phyloP scores from a whole-genome alignment of 2,329 filamentous ascomycete genomes.

The Malbranchea zuffiana region DNA sequence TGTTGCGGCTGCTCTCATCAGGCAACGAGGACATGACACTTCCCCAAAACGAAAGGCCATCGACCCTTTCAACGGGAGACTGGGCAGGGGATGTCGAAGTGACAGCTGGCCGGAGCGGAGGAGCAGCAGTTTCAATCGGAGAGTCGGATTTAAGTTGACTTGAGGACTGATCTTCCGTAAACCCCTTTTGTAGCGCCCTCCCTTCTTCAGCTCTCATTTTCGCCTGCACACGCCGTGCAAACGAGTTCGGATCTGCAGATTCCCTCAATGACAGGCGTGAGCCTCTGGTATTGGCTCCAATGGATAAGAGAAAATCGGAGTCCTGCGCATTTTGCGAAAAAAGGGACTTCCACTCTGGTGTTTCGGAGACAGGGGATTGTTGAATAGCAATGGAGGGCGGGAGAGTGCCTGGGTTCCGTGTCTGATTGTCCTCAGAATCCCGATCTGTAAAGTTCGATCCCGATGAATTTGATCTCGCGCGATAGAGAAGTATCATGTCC shows the following conservation, averaged over 20 bases:
- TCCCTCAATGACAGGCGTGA: constrained; percentile 32
- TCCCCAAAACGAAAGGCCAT: constrained; percentile 12
- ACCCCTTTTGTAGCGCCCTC: constrained; percentile 33
- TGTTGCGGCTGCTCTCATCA: constrained; percentile 5
- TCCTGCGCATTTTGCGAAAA: constrained; percentile 28
- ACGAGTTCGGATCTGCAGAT: constrained; percentile 34
- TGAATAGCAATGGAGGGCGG: constrained; percentile 10
- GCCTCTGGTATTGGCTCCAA: constrained; percentile 21
- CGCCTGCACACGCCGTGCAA: constrained; percentile 38
- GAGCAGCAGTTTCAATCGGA: neutral
- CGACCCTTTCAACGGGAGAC: neutral
- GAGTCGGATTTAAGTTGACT: constrained; percentile 1
- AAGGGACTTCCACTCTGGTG: constrained; percentile 20
- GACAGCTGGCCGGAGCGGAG: neutral
- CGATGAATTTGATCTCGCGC: constrained; percentile 13
- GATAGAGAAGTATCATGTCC: constrained; percentile 44
- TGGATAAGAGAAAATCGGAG: constrained; percentile 28
- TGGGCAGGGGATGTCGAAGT: neutral
- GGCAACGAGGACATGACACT: constrained; percentile 13
- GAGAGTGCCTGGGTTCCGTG: constrained; percentile 2
- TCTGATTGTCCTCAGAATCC: constrained; percentile 1
- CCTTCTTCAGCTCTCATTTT: constrained; percentile 45
- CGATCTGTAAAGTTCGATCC: constrained; percentile 10
- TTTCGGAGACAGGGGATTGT: constrained; percentile 11
- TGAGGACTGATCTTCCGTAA: neutral